Percentiles rank a stretch among this genome's conserved stretches.
Conservation (phyloP, 805 yeast genomes). For the Vanderwaltozyma yarrowii region DNA sequence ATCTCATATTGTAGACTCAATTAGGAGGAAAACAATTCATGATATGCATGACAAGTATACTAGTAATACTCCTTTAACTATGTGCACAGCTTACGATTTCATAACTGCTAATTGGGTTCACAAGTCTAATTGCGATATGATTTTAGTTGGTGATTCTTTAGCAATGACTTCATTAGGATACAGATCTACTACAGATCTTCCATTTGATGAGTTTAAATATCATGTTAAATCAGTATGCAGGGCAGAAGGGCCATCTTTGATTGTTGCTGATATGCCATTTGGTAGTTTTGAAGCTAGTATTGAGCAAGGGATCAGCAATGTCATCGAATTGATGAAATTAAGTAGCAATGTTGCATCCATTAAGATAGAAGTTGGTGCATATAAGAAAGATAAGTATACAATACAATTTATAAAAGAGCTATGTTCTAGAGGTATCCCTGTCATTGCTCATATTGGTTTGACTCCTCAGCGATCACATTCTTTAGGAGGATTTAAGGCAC, state of each 20-base stretch:
- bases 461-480: conserved; percentile 81
- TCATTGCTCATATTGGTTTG: conserved; percentile 84
- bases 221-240: conserved; percentile 69
- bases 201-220: conserved; percentile 69
- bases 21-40: conserved; percentile 22
- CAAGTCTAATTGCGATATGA: conserved; percentile 52
- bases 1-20: neutral
- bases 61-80: conserved; percentile 34
- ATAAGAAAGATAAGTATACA: conserved; percentile 33
- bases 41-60: conserved; percentile 30
- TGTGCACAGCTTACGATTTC: conserved; percentile 82
- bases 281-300: conserved; percentile 67
- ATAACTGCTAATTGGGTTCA: conserved; percentile 67
- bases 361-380: conserved; percentile 71
- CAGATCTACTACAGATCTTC: conserved; percentile 60
- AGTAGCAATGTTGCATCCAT: conserved; percentile 21
- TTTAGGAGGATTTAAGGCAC: conserved; percentile 81
- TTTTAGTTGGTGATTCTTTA: conserved; percentile 83
- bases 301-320: conserved; percentile 62
- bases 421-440: conserved; percentile 68
- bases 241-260: conserved; percentile 52
- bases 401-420: conserved; percentile 45
- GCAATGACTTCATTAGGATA: conserved; percentile 89
- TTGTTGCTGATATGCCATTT: conserved; percentile 82
- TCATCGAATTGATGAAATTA: conserved; percentile 34